phyloP scores from a whole-genome alignment of 495 filamentous ascomycete genomes.

The Penicillium goetzii region DNA sequence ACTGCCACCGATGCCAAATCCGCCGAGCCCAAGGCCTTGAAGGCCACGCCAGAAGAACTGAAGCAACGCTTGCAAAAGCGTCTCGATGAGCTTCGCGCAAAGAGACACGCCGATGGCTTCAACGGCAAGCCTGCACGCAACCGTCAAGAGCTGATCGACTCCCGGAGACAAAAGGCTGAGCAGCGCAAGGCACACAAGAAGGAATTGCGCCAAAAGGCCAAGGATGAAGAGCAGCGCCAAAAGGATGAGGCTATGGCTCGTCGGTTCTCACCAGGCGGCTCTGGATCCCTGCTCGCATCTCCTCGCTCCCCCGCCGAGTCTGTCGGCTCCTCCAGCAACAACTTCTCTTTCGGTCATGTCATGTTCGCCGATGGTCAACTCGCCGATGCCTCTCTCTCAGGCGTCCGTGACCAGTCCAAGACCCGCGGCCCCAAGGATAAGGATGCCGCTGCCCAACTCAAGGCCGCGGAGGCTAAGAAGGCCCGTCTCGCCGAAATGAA shows the following conservation, averaged over 20 bases:
- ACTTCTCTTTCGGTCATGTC: constrained; percentile 85
- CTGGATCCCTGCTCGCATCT: constrained; percentile 61
- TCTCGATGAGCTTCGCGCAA: constrained; percentile 79
- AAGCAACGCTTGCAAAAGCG: constrained; percentile 75
- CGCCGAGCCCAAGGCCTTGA: constrained; percentile 45
- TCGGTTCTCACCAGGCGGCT: constrained; percentile 54
- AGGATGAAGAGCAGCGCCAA: constrained; percentile 71
- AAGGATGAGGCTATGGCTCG: constrained; percentile 69
- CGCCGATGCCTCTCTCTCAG: constrained; percentile 66
- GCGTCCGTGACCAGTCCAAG: constrained; percentile 62
- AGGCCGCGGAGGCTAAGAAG: constrained; percentile 71
- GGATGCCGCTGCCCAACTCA: constrained; percentile 76
- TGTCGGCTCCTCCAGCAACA: constrained; percentile 52
- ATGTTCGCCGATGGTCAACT: constrained; percentile 83
- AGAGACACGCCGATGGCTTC: constrained; percentile 78
- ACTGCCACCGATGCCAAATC: constrained; percentile 39
- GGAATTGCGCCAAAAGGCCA: constrained; percentile 70
- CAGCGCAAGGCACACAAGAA: constrained; percentile 87
- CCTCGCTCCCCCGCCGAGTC: constrained; percentile 53
- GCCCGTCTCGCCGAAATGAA: constrained; percentile 71
- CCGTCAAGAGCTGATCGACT: constrained; percentile 87
- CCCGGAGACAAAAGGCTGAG: constrained; percentile 82
- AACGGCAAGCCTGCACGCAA: constrained; percentile 79
- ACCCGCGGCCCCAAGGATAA: constrained; percentile 79
- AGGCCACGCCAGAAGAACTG: constrained; percentile 67